A percentile compares a stretch with the other conserved stretches of the same genome.
These are phyloP conservation scores for Pisolithus marmoratus DNA, from an alignment of 768 basidiomycete genomes.

Conservation along the genomic window DNA sequence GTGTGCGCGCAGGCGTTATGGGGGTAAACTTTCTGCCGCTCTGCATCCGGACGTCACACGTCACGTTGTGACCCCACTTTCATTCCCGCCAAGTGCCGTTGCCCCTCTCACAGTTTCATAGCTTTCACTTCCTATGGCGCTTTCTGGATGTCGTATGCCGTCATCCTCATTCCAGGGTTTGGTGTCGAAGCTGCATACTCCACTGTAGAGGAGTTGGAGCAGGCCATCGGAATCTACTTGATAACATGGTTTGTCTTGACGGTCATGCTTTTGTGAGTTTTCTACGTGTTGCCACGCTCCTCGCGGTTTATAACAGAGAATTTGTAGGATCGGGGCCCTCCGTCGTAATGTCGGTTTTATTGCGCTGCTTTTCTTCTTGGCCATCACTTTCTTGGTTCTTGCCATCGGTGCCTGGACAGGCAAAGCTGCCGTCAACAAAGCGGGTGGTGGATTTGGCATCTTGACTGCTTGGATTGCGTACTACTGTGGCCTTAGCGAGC, in stretches of 20 bases:
- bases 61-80: neutral
- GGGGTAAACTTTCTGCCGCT: neutral
- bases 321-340: conserved; percentile 40
- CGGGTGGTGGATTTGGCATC: conserved; percentile 42
- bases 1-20: too few relatives aligned
- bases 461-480: conserved; percentile 43
- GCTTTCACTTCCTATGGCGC: conserved; percentile 82
- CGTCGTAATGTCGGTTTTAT: conserved; percentile 46
- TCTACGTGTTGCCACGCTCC: neutral
- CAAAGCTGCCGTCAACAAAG: conserved; percentile 21
- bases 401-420: conserved; percentile 34
- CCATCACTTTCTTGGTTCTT: conserved; percentile 47
- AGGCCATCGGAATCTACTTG: conserved; percentile 72
- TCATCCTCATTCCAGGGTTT: conserved; percentile 63
- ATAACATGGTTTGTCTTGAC: conserved; percentile 72
- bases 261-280: conserved; percentile 56
- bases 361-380: conserved; percentile 47
- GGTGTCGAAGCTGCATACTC: conserved; percentile 56
- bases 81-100: neutral
- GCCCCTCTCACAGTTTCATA: conserved; percentile 16
- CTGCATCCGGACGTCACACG: neutral
- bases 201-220: conserved; percentile 32
- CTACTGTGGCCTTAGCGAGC: conserved; percentile 38
- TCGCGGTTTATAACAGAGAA: neutral
- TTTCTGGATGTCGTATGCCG: conserved; percentile 84